Base-by-base conservation (phyloP, 148 eudicot genomes). In the Cornus suecica region DNA sequence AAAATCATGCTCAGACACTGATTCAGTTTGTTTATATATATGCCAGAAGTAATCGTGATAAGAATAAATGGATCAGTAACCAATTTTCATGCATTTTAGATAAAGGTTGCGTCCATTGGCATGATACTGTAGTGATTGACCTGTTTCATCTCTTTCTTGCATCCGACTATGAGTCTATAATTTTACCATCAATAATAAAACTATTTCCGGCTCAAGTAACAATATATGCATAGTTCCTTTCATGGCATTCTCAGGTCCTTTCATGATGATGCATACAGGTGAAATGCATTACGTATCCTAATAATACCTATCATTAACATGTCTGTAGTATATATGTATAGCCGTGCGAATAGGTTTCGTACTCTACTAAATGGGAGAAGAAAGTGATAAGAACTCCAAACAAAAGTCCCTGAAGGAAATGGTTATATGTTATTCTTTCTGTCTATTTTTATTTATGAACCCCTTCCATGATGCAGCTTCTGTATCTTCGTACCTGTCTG, bases 401-500 rank as follows among this genome's bases (percentile, higher is more conserved):
- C 24, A 58, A 58, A 37, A 58, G 6, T 8, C 24, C n/a, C 24
- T 8, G n/a, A 58, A 25, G 62, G 62, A 58, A 22, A 58, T 30
- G 45, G 18, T 65, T n/a, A 48, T 10, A 22, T 73, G 2, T 10
- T 58, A 10, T 3, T 30, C 34, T 16, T 26, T 37, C 25, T 16
- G 20, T 60, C 0, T 18, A 22, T 56, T 56, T 58, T 32, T 14
- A 25, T 7, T 58, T 61, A 26, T 15, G 9, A 24, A 30, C 22
- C 24, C 51, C 13, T 56, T 65, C 65, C 65, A 58, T 61, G 0
- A 28, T 74, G n/a, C 72, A 62, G 68, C 65, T 56, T 75, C 1
- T 30, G 62, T 26, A 76, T 67, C 31, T 75, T 71, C 75, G 83
- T 79, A 96, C 99, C 99, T 93, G 80, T 82, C 99, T 88, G 29